Evolutionary conservation across 192 early-diverging fungal species (phyloP).

Genomic region (Rhizophagus clarus): DNA sequence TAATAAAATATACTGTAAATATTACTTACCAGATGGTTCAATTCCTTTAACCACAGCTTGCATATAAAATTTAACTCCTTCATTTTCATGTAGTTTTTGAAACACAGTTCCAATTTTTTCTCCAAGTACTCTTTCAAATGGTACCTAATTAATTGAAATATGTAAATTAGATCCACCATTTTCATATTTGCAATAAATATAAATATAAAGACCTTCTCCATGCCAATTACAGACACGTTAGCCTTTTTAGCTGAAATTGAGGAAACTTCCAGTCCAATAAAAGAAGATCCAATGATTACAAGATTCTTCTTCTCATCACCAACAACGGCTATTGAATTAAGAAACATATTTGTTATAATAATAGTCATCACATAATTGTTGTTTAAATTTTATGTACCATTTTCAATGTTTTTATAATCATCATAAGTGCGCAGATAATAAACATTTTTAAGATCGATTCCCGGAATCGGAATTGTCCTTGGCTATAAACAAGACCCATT

Average conservation of each 20-base stretch:
- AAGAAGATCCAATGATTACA: slow-evolving; percentile 60
- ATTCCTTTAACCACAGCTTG: slow-evolving; percentile 39
- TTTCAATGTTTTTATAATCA: slow-evolving; percentile 46
- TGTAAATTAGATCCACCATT: no score
- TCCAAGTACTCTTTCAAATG: slow-evolving; percentile 58
- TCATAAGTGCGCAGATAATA: slow-evolving; percentile 47
- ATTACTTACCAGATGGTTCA: slow-evolving; percentile 22
- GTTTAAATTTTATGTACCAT: slow-evolving; percentile 23
- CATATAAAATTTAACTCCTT: slow-evolving; percentile 51
- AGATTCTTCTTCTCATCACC: slow-evolving; percentile 47
- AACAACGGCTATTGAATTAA: slow-evolving; percentile 25
- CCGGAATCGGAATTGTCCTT: slow-evolving; percentile 47
- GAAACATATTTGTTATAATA: background rate
- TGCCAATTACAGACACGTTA: slow-evolving; percentile 61
- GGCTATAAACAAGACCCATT: slow-evolving; percentile 36
- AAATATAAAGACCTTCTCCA: slow-evolving; percentile 39
- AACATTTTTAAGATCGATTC: slow-evolving; percentile 52
- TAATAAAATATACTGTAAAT: background rate
- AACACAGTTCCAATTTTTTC: slow-evolving; percentile 48
- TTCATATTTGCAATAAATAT: background rate
- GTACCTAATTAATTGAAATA: slow-evolving; percentile 32
- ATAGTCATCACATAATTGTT: background rate
- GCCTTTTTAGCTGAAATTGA: slow-evolving; percentile 42
- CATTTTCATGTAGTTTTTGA: slow-evolving; percentile 41
- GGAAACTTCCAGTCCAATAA: slow-evolving; percentile 65